Evolutionary conservation across 441 rosid genomes (phyloP).

Genomic region (Brassica hybrid): DNA sequence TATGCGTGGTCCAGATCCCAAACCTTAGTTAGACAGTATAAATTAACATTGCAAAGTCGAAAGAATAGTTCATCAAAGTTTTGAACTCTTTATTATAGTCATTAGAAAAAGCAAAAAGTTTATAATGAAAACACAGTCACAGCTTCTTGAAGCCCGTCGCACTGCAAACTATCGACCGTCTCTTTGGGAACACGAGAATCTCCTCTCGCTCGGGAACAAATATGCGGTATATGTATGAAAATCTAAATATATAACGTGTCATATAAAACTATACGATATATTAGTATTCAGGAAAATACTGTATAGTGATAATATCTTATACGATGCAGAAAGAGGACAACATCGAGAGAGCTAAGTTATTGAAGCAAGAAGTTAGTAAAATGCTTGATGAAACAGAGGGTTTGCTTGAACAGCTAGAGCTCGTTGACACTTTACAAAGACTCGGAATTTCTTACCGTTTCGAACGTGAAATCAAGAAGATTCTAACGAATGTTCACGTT

Average conservation of each 20-base stretch:
- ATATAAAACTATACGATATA: not conserved
- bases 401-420: slow-evolving; percentile 34
- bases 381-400: slow-evolving; percentile 21
- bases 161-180: slow-evolving; percentile 46
- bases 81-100: not conserved
- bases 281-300: not conserved
- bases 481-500: slow-evolving; percentile 28
- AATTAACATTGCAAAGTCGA: not conserved
- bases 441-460: slow-evolving; percentile 49
- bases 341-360: slow-evolving; percentile 11
- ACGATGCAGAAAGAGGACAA: slow-evolving; percentile 30
- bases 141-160: slow-evolving; percentile 32
- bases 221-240: slow-evolving; percentile 36
- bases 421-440: slow-evolving; percentile 45
- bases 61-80: slow-evolving; percentile 4
- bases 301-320: not conserved
- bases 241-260: not conserved
- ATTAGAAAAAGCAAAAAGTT: slow-evolving; percentile 2
- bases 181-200: slow-evolving; percentile 41
- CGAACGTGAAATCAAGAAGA: slow-evolving; percentile 36
- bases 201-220: slow-evolving; percentile 44
- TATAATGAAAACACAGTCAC: slow-evolving; percentile 16
- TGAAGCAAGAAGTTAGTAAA: slow-evolving; percentile 18
- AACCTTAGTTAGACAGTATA: slow-evolving; percentile 6
- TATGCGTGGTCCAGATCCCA: slow-evolving; percentile 21